phyloP scores from a whole-genome alignment of 352 stramenopile genomes.

The Phytophthora sojae region DNA sequence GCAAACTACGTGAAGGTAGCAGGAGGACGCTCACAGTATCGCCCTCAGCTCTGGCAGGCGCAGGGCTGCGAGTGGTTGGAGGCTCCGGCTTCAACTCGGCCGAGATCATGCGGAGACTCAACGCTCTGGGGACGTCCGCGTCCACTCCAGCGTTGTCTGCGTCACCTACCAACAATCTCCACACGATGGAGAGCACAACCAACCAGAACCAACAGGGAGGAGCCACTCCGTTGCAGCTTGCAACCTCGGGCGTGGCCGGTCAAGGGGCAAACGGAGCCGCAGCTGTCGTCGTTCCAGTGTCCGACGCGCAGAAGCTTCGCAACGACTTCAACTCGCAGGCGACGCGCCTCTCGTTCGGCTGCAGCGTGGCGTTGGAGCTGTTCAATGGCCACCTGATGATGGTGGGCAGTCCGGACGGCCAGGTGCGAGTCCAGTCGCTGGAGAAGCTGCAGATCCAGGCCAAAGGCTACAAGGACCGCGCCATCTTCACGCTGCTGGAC shows the following conservation, averaged over 20 bases:
- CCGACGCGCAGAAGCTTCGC: conserved; percentile 69
- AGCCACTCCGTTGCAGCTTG: conserved; percentile 1
- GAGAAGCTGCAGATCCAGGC: conserved; percentile 63
- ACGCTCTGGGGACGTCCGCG: conserved; percentile 56
- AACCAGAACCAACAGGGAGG: neutral
- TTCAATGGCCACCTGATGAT: conserved; percentile 84
- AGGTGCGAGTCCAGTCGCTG: conserved; percentile 68
- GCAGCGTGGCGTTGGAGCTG: conserved; percentile 71
- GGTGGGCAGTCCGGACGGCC: conserved; percentile 65
- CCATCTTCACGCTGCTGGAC: conserved; percentile 78
- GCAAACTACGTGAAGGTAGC: conserved; percentile 10
- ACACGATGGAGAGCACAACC: conserved; percentile 4
- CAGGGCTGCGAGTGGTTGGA: conserved; percentile 9
- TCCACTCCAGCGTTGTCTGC: conserved; percentile 39
- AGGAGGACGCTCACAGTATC: conserved; percentile 12
- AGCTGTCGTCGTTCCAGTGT: conserved; percentile 24
- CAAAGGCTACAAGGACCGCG: conserved; percentile 61
- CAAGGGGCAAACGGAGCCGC: neutral
- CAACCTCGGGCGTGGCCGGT: conserved; percentile 1
- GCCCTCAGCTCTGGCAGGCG: conserved; percentile 9
- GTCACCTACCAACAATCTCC: conserved; percentile 14
- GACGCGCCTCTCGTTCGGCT: conserved; percentile 70
- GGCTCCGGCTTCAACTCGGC: conserved; percentile 40
- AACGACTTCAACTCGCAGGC: conserved; percentile 80
- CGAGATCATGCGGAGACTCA: conserved; percentile 65